Evolutionary conservation across 495 filamentous ascomycete genomes (phyloP).

Genomic region (Penicillium pancosmium): DNA sequence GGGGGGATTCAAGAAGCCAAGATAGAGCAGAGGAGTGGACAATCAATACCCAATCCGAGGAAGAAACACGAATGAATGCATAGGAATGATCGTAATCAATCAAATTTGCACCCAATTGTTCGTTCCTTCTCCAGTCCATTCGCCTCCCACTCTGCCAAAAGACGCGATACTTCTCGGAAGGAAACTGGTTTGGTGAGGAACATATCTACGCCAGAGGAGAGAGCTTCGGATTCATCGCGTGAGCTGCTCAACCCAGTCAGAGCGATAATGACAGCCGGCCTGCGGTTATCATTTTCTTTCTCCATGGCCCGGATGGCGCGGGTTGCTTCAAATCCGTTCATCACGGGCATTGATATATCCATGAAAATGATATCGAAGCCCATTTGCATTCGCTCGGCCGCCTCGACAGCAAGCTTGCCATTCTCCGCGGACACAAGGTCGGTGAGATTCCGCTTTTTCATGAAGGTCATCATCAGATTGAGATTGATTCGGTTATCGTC

Average conservation of each 20-base stretch:
- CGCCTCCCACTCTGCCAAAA: slow-evolving; percentile 53
- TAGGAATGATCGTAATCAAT: background rate
- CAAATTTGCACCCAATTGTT: slow-evolving; percentile 1
- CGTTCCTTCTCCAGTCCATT: slow-evolving; percentile 20
- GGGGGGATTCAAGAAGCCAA: background rate
- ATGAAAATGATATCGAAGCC: slow-evolving; percentile 62
- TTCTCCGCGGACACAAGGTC: slow-evolving; percentile 52
- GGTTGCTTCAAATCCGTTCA: slow-evolving; percentile 76
- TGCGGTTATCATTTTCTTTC: slow-evolving; percentile 37
- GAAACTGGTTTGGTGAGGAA: slow-evolving; percentile 75
- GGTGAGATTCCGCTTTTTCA: slow-evolving; percentile 51
- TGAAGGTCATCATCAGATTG: slow-evolving; percentile 64
- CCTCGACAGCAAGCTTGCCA: slow-evolving; percentile 55
- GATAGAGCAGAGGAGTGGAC: no score
- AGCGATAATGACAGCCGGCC: slow-evolving; percentile 64
- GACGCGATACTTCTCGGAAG: slow-evolving; percentile 50
- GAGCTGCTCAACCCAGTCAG: slow-evolving; percentile 68
- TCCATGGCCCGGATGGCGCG: slow-evolving; percentile 67
- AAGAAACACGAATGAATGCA: background rate
- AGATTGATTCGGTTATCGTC: slow-evolving; percentile 80
- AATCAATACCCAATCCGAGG: no score
- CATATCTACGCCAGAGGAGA: slow-evolving; percentile 67
- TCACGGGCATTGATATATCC: slow-evolving; percentile 78
- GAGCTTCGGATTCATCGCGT: slow-evolving; percentile 66
- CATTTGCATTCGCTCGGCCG: slow-evolving; percentile 41